These are phyloP conservation scores for Fusarium begoniae DNA, from an alignment of 2,329 filamentous ascomycete species.

Conservation along the genomic window DNA sequence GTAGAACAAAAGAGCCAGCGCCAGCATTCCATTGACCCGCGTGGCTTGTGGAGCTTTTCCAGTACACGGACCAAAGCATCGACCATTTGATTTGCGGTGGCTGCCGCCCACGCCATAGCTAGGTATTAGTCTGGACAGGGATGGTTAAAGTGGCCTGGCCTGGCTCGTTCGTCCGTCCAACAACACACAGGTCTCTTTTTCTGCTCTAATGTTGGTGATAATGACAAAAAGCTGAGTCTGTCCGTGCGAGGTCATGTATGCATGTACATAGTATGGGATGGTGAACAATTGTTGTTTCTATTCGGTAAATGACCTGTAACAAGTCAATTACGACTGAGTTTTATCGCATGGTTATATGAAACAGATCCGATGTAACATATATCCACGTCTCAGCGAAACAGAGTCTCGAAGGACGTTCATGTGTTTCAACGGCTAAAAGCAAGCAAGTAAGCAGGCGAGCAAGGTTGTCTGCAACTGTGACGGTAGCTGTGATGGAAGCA, in stretches of 20 bases:
- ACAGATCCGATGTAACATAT: constrained; percentile 9
- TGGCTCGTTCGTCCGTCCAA: constrained; percentile 2
- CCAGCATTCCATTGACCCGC: constrained; percentile 42
- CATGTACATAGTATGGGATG: neutral
- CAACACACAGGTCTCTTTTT: neutral
- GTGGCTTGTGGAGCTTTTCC: constrained; percentile 42
- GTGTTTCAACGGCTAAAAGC: constrained; percentile 24
- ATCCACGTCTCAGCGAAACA: constrained; percentile 34
- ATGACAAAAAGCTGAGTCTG: constrained; percentile 22
- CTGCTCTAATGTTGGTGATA: constrained; percentile 11
- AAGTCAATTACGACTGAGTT: neutral
- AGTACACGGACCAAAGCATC: constrained; percentile 24
- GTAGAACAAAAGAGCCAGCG: neutral
- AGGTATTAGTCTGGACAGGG: neutral
- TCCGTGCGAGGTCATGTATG: constrained; percentile 34
- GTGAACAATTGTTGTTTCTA: constrained; percentile 14
- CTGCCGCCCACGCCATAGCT: constrained; percentile 18
- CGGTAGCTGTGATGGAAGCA: neutral
- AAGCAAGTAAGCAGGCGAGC: constrained; percentile 14
- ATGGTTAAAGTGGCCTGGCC: neutral
- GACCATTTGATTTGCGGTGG: constrained; percentile 28
- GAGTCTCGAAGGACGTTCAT: constrained; percentile 22
- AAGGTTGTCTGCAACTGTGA: neutral
- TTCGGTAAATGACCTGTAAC: neutral
- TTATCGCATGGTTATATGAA: neutral